Base-by-base conservation (phyloP, 805 yeast genomes). In the Ogataea ganodermae region DNA sequence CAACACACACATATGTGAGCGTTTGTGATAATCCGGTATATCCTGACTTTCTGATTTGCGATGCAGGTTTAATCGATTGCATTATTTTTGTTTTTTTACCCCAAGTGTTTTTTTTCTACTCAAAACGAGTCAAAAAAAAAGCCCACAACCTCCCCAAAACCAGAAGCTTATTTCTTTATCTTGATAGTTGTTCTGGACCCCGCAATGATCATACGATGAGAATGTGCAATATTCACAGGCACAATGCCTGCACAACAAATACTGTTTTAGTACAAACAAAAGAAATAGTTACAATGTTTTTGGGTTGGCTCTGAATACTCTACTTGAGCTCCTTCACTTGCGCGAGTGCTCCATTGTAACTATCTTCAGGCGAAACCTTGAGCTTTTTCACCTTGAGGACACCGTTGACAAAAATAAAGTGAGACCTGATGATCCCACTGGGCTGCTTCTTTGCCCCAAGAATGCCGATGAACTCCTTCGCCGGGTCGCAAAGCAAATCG, bases 351-450 rank as follows among this genome's bases (percentile, higher is more conserved):
- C 77, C 76, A 36, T 65, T 68, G 49, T 81, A 69, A 67, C 90
- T 83, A 9, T 63, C 73, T 55, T 79, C 84, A 16, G 86, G 86
- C 49, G 81, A 74, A 46, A 85, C 74, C 45, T 73, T 76, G 51
- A 81, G 68, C 52, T 75, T 76, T 51, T 73, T 78, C 39, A 75
- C 69, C 36, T 69, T 71, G 56, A 90, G 73, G 52, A 80, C 76
- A 12, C 97, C 97, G 61, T 89, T 83, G 35, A 75, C 79, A 65
- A 94, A 86, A 36, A 92, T 78, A 89, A 96, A 91, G 62, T 92
- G 96, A n/a, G 96, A 88, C 63, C 99, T 80, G 46, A 83, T 79
- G 42, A 86, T 80, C 4, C 96, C 96, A 24, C 49, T 56, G 26
- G 95, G 89, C 1, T 74, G 61, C 71, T 91, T 92, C 60, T 83